Evolutionary conservation across 495 filamentous ascomycete species (phyloP).

Genomic region (Hypoxylon crocopeplum): DNA sequence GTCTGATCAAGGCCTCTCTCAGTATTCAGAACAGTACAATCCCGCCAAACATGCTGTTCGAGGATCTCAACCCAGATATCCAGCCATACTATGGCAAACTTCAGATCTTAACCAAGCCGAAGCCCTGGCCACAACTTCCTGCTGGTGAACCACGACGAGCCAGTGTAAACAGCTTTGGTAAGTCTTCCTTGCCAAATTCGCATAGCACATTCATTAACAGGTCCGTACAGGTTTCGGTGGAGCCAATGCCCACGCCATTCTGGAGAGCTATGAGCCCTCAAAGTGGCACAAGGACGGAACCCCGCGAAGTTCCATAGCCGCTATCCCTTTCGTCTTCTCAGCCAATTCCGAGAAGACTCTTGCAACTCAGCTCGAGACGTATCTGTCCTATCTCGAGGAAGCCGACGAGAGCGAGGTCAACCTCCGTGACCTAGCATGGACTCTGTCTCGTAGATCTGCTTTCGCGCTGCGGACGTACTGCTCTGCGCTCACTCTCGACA

Average conservation of each 20-base stretch:
- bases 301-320: background rate
- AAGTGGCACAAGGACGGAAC: background rate
- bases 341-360: constrained; percentile 1
- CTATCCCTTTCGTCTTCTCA: constrained; percentile 1
- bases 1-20: constrained; percentile 55
- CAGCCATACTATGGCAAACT: constrained; percentile 42
- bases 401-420: background rate
- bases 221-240: constrained; percentile 56
- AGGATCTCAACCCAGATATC: constrained; percentile 51
- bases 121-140: constrained; percentile 35
- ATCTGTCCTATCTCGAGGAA: background rate
- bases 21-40: constrained; percentile 53
- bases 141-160: constrained; percentile 10
- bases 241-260: constrained; percentile 56
- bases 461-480: constrained; percentile 4
- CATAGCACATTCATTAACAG: constrained; percentile 43
- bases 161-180: constrained; percentile 21
- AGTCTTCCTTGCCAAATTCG: background rate
- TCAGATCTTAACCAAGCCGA: constrained; percentile 25
- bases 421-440: constrained; percentile 8
- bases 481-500: background rate
- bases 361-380: background rate
- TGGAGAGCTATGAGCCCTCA: constrained; percentile 42
- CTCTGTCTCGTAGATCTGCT: constrained; percentile 3
- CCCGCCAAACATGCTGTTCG: constrained; percentile 50